phyloP scores from a whole-genome alignment of 139 green algal genomes.

The Haematococcus sp. region DNA sequence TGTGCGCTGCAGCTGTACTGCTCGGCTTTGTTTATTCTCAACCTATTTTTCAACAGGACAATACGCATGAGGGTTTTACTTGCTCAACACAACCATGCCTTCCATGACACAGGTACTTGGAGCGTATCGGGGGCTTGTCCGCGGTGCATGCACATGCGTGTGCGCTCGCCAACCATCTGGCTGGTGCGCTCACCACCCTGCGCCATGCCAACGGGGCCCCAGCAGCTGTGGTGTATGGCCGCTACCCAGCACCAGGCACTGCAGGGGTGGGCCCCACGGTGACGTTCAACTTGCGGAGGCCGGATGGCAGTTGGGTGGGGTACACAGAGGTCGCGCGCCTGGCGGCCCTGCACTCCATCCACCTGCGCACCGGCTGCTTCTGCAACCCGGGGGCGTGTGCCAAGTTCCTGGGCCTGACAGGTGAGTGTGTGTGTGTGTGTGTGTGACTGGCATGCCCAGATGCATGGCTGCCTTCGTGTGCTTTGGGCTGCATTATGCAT shows the following conservation, averaged over 20 bases:
- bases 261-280: conserved; percentile 72
- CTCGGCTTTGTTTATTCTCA: no score
- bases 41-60: no score
- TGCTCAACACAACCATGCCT: no score
- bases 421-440: background rate
- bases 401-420: conserved; percentile 35
- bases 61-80: no score
- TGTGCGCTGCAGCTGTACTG: no score
- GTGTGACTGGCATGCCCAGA: background rate
- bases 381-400: conserved; percentile 86
- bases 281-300: conserved; percentile 77
- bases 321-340: conserved; percentile 67
- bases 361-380: conserved; percentile 80
- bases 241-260: background rate
- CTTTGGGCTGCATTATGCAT: no score
- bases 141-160: background rate
- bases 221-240: conserved; percentile 58
- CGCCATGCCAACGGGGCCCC: conserved; percentile 53
- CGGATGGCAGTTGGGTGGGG: conserved; percentile 72
- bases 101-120: no score
- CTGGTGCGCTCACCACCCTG: conserved; percentile 16
- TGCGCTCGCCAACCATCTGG: conserved; percentile 7
- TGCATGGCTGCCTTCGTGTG: background rate
- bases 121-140: no score
- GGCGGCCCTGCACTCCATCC: conserved; percentile 63